Conservation (phyloP, 73 alveolate species). For the Paramecium tetraurelia region DNA sequence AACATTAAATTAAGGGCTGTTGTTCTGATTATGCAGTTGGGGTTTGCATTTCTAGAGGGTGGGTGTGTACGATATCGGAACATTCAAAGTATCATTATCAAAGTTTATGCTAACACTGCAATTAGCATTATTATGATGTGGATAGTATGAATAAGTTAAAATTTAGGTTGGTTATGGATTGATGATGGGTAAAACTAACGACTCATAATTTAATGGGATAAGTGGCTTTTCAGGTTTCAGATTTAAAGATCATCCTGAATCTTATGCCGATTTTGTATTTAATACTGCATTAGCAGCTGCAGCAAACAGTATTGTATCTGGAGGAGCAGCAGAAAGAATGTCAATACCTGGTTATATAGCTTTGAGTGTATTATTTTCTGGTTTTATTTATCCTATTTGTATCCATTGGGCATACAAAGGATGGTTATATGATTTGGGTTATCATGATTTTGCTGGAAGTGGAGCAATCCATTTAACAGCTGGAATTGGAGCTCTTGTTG, state of each 20-base stretch:
- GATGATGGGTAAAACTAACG: conserved; percentile 3
- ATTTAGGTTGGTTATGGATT: conserved; percentile 41
- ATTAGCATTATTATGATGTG: conserved; percentile 31
- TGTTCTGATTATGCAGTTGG: conserved; percentile 42
- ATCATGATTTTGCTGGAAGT: conserved; percentile 59
- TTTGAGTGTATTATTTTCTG: conserved; percentile 27
- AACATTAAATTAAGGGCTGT: not conserved
- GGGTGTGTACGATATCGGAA: conserved; percentile 38
- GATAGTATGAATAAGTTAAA: not conserved
- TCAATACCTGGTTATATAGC: not conserved
- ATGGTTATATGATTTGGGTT: conserved; percentile 35
- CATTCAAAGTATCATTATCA: conserved; percentile 15
- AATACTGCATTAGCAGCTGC: conserved; percentile 34
- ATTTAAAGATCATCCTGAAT: conserved; percentile 12
- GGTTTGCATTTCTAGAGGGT: conserved; percentile 48
- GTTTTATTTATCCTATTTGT: conserved; percentile 11
- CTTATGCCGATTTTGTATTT: conserved; percentile 47
- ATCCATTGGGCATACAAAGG: conserved; percentile 17
- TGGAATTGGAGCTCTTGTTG: conserved; percentile 41
- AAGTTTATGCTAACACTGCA: conserved; percentile 19
- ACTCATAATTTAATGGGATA: conserved; percentile 17
- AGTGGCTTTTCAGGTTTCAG: not conserved
- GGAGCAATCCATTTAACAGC: conserved; percentile 49
- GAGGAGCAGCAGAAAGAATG: conserved; percentile 55
- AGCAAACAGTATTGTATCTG: conserved; percentile 46